Conservation (phyloP, 2,329 filamentous ascomycete species). For the Xylariaceae sp. region DNA sequence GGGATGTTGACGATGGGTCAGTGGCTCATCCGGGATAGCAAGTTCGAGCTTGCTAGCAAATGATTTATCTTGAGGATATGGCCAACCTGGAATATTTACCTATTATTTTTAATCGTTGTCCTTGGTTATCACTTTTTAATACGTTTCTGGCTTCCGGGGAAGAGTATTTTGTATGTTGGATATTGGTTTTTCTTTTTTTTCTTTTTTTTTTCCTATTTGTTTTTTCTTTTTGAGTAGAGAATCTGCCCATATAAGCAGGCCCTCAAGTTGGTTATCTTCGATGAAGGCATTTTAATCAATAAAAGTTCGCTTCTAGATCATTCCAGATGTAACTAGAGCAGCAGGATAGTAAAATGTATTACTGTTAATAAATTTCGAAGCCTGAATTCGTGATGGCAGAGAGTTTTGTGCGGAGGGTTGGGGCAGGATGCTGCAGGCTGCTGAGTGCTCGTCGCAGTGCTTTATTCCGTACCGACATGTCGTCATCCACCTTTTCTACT, state of each 20-base stretch:
- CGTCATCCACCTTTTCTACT: too few relatives aligned
- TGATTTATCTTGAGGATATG: background rate
- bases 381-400: background rate
- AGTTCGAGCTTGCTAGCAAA: conserved; percentile 21
- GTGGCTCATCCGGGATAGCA: conserved; percentile 31
- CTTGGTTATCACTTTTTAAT: background rate
- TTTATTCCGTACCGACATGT: too few relatives aligned
- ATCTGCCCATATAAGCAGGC: too few relatives aligned
- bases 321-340: background rate
- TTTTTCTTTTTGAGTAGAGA: too few relatives aligned
- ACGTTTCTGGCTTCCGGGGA: background rate
- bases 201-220: too few relatives aligned
- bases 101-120: background rate
- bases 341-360: background rate
- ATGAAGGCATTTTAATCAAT: too few relatives aligned
- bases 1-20: conserved; percentile 31
- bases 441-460: too few relatives aligned
- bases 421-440: background rate
- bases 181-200: too few relatives aligned
- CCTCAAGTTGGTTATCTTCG: too few relatives aligned
- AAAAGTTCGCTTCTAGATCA: too few relatives aligned
- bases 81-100: background rate
- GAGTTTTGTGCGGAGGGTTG: background rate
- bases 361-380: background rate
- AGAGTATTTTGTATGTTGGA: too few relatives aligned